Evolutionary conservation across 2,329 filamentous ascomycete genomes (phyloP), one percentile per base, ranked within the genome.

Genomic region (Leptographium procerum): DNA sequence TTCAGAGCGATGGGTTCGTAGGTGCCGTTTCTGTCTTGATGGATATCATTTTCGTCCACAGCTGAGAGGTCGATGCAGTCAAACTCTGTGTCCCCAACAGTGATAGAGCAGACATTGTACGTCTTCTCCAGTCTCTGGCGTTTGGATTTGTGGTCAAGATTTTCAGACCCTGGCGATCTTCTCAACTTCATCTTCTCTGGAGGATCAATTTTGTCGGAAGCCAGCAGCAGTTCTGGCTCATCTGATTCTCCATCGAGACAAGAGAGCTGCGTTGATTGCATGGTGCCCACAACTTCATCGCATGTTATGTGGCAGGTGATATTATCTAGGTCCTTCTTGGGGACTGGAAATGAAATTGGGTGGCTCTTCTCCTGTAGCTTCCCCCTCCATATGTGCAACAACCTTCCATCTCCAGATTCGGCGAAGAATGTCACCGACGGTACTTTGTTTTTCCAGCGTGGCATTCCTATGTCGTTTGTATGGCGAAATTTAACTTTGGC

Each of bases 281-380:
- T 68, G 0, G 83, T 85, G 1, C 83, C 83, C 3, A 85, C 89
- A 65, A 97, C 87, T 50, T 90, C 86, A 71, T 96, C 92, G 63
- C 91, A 97, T 69, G 89, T 88, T 54, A 91, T 76, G 66, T 85
- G 83, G 61, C 84, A 89, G 28, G 77, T 77, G 36, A 94, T 72
- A 59, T 86, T 81, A 22, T 81, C 78, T 0, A 75, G 68, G 5
- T 73, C 73, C 1, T 70, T 77, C 24, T 90, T 68, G 0, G 80
- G 72, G 1, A 84, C 80, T 24, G 72, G 80, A 62, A 87, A 86
- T 0, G 75, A 70, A 2, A 91, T 67, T 11, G 84, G 79, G 28
- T 77, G 65, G 8, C 75, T 74, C 31, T 86, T 80, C 0, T 78
- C 79, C 6, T 76, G 75, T 10, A 88, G 81, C 66, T 83, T 88